Evolutionary conservation across 768 basidiomycete species (phyloP).

Genomic region (Leccinum longicurvipes): DNA sequence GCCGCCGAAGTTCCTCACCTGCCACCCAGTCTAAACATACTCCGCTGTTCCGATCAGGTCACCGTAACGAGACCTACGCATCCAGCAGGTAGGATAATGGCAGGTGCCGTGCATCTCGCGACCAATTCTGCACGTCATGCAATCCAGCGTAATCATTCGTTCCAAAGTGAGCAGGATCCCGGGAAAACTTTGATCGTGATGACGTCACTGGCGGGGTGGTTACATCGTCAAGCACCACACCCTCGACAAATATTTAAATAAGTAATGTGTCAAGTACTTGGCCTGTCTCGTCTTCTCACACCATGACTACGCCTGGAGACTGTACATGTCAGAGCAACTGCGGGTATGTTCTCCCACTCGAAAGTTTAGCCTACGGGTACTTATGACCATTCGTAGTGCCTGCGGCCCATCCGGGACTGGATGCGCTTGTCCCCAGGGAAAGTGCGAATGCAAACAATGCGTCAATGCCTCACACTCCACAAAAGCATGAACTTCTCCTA

Average conservation of each 20-base stretch:
- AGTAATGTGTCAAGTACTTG: not conserved
- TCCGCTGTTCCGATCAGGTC: not conserved
- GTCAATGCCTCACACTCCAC: constrained; percentile 26
- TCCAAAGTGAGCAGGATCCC: too few relatives aligned
- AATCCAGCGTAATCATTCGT: too few relatives aligned
- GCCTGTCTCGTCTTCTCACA: not conserved
- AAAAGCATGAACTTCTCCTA: constrained; percentile 9
- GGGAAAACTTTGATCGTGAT: too few relatives aligned
- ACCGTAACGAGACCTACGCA: not conserved
- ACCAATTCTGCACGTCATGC: too few relatives aligned
- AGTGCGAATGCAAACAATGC: constrained; percentile 31
- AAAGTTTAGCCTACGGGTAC: too few relatives aligned
- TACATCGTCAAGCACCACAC: not conserved
- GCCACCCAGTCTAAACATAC: constrained; percentile 3
- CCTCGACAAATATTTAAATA: too few relatives aligned
- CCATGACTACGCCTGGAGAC: constrained; percentile 18
- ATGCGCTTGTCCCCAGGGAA: constrained; percentile 30
- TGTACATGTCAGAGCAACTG: constrained; percentile 32
- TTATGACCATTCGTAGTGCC: constrained; percentile 18
- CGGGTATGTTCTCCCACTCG: constrained; percentile 16
- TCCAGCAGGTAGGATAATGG: not conserved
- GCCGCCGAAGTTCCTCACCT: too few relatives aligned
- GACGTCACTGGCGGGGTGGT: not conserved
- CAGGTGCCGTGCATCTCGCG: not conserved
- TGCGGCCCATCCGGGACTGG: constrained; percentile 32